Evolutionary conservation across 768 basidiomycete species (phyloP).

Genomic region (Macrolepiota dolichaula): DNA sequence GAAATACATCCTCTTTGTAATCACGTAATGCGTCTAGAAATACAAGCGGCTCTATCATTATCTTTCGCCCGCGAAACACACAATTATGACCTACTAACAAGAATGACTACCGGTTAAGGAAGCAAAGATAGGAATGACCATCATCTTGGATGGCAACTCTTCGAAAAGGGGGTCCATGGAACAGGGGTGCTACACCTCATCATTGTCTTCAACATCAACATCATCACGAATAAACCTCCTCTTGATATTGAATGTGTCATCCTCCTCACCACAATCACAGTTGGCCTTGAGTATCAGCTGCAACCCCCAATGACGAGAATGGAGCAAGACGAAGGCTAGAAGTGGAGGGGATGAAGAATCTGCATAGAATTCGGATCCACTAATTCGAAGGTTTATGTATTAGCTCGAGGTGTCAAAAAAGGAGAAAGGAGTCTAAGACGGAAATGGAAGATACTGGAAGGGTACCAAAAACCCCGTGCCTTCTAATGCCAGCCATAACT

Average conservation of each 20-base stretch:
- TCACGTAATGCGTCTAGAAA: neutral
- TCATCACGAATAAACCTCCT: conserved; percentile 15
- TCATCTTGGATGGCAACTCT: neutral
- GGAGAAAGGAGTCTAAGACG: neutral
- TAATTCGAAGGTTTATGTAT: neutral
- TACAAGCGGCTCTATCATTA: neutral
- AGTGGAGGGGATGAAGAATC: neutral
- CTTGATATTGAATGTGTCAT: conserved; percentile 14
- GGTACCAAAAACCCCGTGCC: neutral
- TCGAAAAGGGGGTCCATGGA: conserved; percentile 36
- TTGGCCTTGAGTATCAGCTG: conserved; percentile 48
- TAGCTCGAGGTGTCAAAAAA: neutral
- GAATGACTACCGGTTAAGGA: conserved; percentile 23
- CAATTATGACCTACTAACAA: neutral
- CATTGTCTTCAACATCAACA: neutral
- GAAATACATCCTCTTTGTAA: neutral
- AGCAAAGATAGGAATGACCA: conserved; percentile 23
- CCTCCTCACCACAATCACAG: neutral
- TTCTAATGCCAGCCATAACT: neutral
- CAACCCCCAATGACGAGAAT: conserved; percentile 50
- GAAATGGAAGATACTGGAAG: neutral
- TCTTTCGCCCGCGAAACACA: neutral
- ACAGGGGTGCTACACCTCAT: conserved; percentile 6
- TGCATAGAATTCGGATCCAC: neutral
- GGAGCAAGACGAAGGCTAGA: conserved; percentile 22